These are phyloP conservation scores for Phascolomyces articulosus DNA, from an alignment of 371 early-diverging fungal genomes.

Conservation along the genomic window DNA sequence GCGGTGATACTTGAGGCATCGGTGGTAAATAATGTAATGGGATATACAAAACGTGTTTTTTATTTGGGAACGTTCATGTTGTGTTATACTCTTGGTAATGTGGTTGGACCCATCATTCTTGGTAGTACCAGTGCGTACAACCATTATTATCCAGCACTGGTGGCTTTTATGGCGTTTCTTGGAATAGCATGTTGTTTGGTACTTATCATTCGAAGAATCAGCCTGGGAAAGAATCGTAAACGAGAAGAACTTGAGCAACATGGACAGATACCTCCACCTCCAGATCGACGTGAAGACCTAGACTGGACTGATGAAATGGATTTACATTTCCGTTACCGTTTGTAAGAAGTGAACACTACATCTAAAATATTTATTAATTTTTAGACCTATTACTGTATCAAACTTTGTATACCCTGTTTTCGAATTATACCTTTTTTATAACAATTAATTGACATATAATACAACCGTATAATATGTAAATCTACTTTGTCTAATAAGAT, in stretches of 20 bases:
- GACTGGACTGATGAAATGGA: slow-evolving; percentile 40
- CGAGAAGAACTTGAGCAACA: background rate
- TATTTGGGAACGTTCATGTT: background rate
- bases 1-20: background rate
- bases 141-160: slow-evolving; percentile 26
- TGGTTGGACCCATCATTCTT: slow-evolving; percentile 17
- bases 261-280: background rate
- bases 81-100: background rate
- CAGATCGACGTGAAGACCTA: slow-evolving; percentile 16
- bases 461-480: no score
- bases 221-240: slow-evolving; percentile 20
- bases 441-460: no score
- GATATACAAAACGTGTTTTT: slow-evolving; percentile 13
- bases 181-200: background rate
- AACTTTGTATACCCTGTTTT: no score
- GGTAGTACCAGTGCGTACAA: slow-evolving; percentile 5
- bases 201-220: slow-evolving; percentile 25
- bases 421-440: no score
- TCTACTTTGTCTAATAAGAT: no score
- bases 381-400: no score
- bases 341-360: no score
- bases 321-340: slow-evolving; percentile 32
- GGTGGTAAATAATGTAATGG: slow-evolving; percentile 1
- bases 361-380: no score
- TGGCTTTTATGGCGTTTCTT: slow-evolving; percentile 19